phyloP scores from a whole-genome alignment of 2,329 filamentous ascomycete species.

The Fusarium euwallaceae region DNA sequence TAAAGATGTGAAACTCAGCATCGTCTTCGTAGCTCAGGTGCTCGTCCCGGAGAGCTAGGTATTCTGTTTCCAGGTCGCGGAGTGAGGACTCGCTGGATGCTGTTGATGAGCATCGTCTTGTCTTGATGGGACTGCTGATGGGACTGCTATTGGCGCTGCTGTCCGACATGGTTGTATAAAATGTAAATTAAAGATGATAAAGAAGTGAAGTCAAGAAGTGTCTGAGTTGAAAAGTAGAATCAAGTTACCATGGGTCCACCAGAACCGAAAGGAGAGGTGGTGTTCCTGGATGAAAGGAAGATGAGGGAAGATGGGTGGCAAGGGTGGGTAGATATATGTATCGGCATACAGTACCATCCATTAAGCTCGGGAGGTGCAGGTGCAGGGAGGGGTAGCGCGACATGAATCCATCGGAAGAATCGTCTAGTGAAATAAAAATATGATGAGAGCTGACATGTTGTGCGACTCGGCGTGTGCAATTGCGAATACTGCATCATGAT shows the following conservation, averaged over 20 bases:
- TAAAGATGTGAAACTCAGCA: slow-evolving; percentile 44
- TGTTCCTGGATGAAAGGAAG: slow-evolving; percentile 9
- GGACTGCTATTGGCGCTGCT: slow-evolving; percentile 1
- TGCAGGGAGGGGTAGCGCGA: slow-evolving; percentile 25
- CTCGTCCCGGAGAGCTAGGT: slow-evolving; percentile 40
- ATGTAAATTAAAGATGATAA: not conserved
- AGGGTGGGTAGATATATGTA: slow-evolving; percentile 22
- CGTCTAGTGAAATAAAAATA: slow-evolving; percentile 11
- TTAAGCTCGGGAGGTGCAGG: slow-evolving; percentile 12
- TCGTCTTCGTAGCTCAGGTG: slow-evolving; percentile 45
- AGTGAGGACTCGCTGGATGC: slow-evolving; percentile 38
- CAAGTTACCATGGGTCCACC: not conserved
- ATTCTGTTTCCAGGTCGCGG: slow-evolving; percentile 40
- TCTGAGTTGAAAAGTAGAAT: slow-evolving; percentile 4
- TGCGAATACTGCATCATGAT: slow-evolving; percentile 34
- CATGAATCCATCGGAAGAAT: slow-evolving; percentile 28
- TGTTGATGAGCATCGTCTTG: slow-evolving; percentile 34
- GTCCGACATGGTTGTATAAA: slow-evolving; percentile 31
- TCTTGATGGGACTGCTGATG: slow-evolving; percentile 29
- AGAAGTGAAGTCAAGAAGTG: not conserved
- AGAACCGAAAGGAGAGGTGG: slow-evolving; percentile 6
- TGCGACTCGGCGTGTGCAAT: slow-evolving; percentile 23
- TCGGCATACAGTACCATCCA: not conserved
- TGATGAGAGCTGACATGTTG: slow-evolving; percentile 40
- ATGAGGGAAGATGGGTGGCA: slow-evolving; percentile 9